These are phyloP conservation scores for Persicaria tinctoria DNA, from an alignment of 148 eudicot genomes.

Conservation along the genomic window DNA sequence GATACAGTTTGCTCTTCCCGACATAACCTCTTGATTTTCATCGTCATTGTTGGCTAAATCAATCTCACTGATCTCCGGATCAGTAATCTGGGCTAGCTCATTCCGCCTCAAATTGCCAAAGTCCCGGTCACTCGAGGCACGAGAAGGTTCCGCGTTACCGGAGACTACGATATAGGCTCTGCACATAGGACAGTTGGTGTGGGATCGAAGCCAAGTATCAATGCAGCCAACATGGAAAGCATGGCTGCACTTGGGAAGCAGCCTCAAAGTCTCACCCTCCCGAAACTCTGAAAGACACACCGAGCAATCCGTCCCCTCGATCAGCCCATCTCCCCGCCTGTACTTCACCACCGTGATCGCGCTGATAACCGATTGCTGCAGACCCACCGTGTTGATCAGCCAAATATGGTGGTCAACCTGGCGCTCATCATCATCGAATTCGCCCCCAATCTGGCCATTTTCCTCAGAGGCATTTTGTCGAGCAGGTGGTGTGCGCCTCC, in stretches of 20 bases:
- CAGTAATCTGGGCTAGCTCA: neutral
- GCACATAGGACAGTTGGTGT: slow-evolving; percentile 70
- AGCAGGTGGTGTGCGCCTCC: neutral
- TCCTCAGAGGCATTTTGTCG: neutral
- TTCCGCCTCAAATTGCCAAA: neutral
- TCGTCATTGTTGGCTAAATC: neutral
- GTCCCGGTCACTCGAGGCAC: neutral
- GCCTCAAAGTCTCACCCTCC: slow-evolving; percentile 43
- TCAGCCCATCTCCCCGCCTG: slow-evolving; percentile 32
- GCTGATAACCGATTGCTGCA: slow-evolving; percentile 37
- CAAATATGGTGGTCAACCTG: slow-evolving; percentile 50
- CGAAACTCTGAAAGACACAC: slow-evolving; percentile 67
- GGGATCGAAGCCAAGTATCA: slow-evolving; percentile 77
- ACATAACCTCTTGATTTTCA: neutral
- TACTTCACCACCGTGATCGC: slow-evolving; percentile 42
- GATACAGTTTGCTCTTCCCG: neutral
- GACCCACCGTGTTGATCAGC: slow-evolving; percentile 61
- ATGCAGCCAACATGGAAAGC: slow-evolving; percentile 73
- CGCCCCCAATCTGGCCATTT: neutral
- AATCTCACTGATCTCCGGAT: neutral
- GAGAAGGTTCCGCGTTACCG: neutral
- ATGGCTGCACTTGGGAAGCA: slow-evolving; percentile 64
- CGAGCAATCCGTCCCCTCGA: slow-evolving; percentile 54
- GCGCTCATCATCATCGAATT: neutral
- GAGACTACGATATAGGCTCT: slow-evolving; percentile 40